Evolutionary conservation across 768 basidiomycete species (phyloP).

Genomic region (Leccinum pellstonianum): DNA sequence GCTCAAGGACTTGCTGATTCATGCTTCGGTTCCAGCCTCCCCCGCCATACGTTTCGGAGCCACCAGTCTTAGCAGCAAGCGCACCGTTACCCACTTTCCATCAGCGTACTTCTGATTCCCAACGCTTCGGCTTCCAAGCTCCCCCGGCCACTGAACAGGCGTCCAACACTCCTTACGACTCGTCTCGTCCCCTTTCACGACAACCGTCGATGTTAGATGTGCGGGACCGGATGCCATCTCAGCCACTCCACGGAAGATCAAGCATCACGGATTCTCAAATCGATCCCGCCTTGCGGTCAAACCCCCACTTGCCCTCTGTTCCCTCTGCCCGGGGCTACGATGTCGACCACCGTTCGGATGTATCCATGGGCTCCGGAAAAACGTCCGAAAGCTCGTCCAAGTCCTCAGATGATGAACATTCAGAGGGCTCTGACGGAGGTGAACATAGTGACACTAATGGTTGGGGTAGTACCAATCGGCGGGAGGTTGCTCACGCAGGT

Average conservation of each 20-base stretch:
- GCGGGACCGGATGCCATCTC: background rate
- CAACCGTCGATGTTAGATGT: background rate
- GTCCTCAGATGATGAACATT: too few species aligned
- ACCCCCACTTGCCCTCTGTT: background rate
- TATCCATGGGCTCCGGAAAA: too few species aligned
- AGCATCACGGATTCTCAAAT: background rate
- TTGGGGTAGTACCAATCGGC: background rate
- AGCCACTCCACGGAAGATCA: background rate
- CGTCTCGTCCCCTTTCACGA: background rate
- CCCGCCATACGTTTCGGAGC: background rate
- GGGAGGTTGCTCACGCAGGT: background rate
- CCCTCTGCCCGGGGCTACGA: background rate
- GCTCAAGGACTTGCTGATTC: background rate
- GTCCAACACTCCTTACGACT: background rate
- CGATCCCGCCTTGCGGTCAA: background rate
- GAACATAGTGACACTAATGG: background rate
- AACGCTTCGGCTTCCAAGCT: background rate
- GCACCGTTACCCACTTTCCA: background rate
- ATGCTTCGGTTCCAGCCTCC: background rate
- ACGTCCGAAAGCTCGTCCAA: too few species aligned
- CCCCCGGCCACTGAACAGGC: background rate
- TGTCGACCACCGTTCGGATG: background rate
- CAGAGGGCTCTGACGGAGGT: background rate
- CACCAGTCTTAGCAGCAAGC: background rate
- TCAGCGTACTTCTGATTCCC: background rate